Evolutionary conservation across 495 filamentous ascomycete species (phyloP), one percentile per base, ranked within the genome.

Genomic region (Xylaria intraflava): DNA sequence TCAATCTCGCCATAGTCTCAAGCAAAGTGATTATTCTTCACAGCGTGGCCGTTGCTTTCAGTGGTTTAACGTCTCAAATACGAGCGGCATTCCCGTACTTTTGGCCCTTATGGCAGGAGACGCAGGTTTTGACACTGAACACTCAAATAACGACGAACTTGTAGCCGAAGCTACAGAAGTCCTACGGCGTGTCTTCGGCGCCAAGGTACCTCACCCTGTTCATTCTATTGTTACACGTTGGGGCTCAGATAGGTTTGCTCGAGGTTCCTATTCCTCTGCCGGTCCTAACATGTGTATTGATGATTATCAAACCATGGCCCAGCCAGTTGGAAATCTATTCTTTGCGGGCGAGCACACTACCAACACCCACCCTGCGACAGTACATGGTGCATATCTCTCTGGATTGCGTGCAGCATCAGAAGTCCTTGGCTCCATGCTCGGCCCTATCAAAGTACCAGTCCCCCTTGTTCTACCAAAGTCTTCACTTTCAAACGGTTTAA

Each of bases 301-400:
- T 39, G 93, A 99, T 68, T 97, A 97, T 67, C 89, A 97, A 64
- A 71, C 82, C 17, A 95, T 97, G 89, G 91, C 93, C n/a, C 72
- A 79, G 57, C 72, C 84, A 2, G 73, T 95, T 42, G 89, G 88
- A 33, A 95, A 93, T 53, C 73, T 99, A 16, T 90, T 92, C 73
- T 99, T 99, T 70, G 93, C 94, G 3, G 93, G 93, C 22, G 93
- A 99, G 71, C 92, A 93, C 35, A 96, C 93, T 3, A 95, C 86
- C 66, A 89, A 88, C 42, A 94, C 89, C 2, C 91, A 99, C 67
- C 93, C 93, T 8, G 93, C 93, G 24, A 97, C 93, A 5, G 93
- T 97, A 1, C 93, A 99, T 59, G 93, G 93, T 6, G 93, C 93
- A 6, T 99, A 96, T 66, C 81, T 99, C 19, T 94, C 90, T 7